These are phyloP conservation scores for Blastomyces gilchristii DNA, from an alignment of 2,329 filamentous ascomycete genomes.

Conservation along the genomic window DNA sequence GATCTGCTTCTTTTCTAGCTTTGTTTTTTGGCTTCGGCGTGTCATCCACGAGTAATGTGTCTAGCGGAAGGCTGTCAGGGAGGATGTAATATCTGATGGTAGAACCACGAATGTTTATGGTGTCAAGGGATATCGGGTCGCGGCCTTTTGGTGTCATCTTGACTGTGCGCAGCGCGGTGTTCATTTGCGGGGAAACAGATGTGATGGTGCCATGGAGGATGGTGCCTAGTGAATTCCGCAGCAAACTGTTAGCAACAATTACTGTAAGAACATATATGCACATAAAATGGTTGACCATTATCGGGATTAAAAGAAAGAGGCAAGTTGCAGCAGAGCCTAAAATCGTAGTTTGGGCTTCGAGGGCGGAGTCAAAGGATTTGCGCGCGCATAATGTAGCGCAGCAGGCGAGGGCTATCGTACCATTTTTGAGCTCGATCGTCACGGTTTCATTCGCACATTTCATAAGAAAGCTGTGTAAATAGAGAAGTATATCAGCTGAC, in stretches of 20 bases:
- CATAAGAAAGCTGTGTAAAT: slow-evolving; percentile 74
- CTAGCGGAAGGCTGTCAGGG: slow-evolving; percentile 85
- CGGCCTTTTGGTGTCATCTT: slow-evolving; percentile 91
- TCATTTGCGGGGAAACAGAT: slow-evolving; percentile 96
- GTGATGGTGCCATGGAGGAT: slow-evolving; percentile 96
- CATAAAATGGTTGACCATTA: not conserved
- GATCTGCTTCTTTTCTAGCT: slow-evolving; percentile 74
- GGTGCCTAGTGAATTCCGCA: slow-evolving; percentile 51
- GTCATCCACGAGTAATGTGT: slow-evolving; percentile 93
- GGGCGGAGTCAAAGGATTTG: not conserved
- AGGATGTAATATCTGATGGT: slow-evolving; percentile 96
- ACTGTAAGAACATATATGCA: not conserved
- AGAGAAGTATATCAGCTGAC: not conserved
- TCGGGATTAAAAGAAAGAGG: not conserved
- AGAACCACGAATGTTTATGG: slow-evolving; percentile 92
- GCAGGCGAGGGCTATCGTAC: slow-evolving; percentile 61
- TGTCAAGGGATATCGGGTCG: slow-evolving; percentile 78
- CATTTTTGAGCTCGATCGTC: slow-evolving; percentile 97
- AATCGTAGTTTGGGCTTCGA: not conserved
- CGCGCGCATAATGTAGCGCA: slow-evolving; percentile 91
- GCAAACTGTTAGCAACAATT: not conserved
- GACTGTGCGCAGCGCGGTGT: slow-evolving; percentile 86
- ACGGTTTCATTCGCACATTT: slow-evolving; percentile 99
- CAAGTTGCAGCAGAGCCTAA: not conserved
- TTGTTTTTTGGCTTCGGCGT: slow-evolving; percentile 99